Evolutionary conservation across 441 rosid genomes (phyloP).

Genomic region (Theobroma grandiflorum): DNA sequence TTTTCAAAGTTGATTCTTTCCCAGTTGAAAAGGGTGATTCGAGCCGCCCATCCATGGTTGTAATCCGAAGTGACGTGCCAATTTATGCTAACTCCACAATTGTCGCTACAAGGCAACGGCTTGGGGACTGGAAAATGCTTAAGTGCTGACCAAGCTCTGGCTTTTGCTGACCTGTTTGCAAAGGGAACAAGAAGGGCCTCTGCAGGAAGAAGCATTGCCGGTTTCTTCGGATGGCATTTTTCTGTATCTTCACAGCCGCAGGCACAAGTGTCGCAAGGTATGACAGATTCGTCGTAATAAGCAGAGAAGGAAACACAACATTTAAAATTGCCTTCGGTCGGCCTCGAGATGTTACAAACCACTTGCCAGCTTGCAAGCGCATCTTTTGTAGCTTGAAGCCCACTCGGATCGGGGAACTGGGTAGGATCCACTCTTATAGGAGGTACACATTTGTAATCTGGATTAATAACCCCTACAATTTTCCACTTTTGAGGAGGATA

Average conservation of each 20-base stretch:
- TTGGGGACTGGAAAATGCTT: constrained; percentile 37
- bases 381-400: constrained; percentile 32
- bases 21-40: constrained; percentile 49
- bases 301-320: constrained; percentile 52
- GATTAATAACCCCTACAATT: constrained; percentile 37
- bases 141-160: constrained; percentile 42
- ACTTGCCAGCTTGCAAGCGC: constrained; percentile 50
- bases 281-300: constrained; percentile 42
- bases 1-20: constrained; percentile 33
- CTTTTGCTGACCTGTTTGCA: constrained; percentile 40
- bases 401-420: constrained; percentile 36
- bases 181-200: constrained; percentile 42
- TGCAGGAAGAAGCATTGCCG: constrained; percentile 43
- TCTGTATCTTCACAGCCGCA: constrained; percentile 37
- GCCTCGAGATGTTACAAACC: constrained; percentile 45
- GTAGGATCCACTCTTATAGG: constrained; percentile 42
- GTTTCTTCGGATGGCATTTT: constrained; percentile 30
- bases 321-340: constrained; percentile 25
- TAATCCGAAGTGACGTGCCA: constrained; percentile 44
- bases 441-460: constrained; percentile 40
- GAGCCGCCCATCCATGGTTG: constrained; percentile 41
- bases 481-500: constrained; percentile 48
- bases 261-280: constrained; percentile 50
- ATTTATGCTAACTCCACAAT: constrained; percentile 44
- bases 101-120: constrained; percentile 44